Evolutionary conservation across 2,329 filamentous ascomycete genomes (phyloP), one percentile per base, ranked within the genome.

Genomic region (Monilinia polystroma): DNA sequence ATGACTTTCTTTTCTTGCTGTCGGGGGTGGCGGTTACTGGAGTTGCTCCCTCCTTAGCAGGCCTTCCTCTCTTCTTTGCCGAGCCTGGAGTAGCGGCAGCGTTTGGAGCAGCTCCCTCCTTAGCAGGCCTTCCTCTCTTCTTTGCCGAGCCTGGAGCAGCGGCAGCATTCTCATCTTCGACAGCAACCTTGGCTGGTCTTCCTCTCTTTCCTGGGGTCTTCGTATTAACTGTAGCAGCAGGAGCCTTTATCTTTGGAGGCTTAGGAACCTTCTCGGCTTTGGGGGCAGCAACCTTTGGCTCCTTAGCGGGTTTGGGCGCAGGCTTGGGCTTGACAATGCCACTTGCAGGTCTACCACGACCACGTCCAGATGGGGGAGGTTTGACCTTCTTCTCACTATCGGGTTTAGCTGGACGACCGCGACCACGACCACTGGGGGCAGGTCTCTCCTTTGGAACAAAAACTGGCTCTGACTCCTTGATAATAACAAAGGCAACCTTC

Each of bases 401-500:
- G 20, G 71, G 68, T 55, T 68, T 45, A 10, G 67, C 14, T 43
- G 72, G 73, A 47, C 72, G 69, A 23, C 71, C 70, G 63, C 71
- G 64, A 10, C 71, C 70, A 38, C 65, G 64, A n/a, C 72, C 73
- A 49, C 68, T 69, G 29, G 66, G 53, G 18, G 54, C 51, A 18
- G 66, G 41, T 56, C 70, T 71, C n/a, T 68, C 57, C 53, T 69
- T 69, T 26, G 71, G 68, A 38, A 71, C 70, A 18, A 66, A 26
- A 23, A 71, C 69, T 11, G 72, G 71, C 38, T 74, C 74, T 43
- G 64, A 69, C 60, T 76, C 75, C 63, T 72, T 86, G 74, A 90
- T 84, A 60, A 91, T 75, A 12, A 91, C 89, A 74, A 87, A 92
- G 2, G 90, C 90, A 23, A 88, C 89, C 75, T 84, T 88, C 77